Percentiles rank a stretch among this genome's conserved stretches.
Evolutionary conservation across 805 yeast species (phyloP).

Genomic region (Millerozyma miso): DNA sequence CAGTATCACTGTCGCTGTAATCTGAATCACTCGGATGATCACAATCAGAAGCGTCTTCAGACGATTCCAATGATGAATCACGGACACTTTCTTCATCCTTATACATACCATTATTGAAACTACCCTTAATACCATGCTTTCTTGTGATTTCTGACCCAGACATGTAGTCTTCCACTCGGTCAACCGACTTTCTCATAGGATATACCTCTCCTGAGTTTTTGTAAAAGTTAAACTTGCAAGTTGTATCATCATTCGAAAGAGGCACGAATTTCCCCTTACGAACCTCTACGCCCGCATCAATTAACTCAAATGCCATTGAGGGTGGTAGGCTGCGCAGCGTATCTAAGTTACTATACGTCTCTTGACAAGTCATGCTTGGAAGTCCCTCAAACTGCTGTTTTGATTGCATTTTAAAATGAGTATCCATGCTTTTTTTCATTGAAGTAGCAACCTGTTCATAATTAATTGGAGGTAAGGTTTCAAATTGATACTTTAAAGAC

Average conservation of each 20-base stretch:
- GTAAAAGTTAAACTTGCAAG: conserved; percentile 38
- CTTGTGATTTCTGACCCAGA: conserved; percentile 15
- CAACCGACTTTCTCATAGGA: conserved; percentile 19
- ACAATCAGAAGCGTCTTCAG: not conserved
- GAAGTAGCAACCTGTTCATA: conserved; percentile 17
- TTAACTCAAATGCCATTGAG: conserved; percentile 38
- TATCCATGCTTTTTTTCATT: conserved; percentile 12
- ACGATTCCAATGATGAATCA: not conserved
- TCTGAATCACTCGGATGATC: not conserved
- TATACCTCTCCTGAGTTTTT: conserved; percentile 40
- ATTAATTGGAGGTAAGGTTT: conserved; percentile 27
- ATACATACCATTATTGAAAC: conserved; percentile 38
- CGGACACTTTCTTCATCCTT: conserved; percentile 21
- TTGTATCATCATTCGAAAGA: conserved; percentile 40
- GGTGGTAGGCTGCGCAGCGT: conserved; percentile 44
- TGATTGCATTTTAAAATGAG: conserved; percentile 14
- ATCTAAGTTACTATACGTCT: conserved; percentile 29
- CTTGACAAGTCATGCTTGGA: conserved; percentile 23
- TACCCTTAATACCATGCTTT: conserved; percentile 14
- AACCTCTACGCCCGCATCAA: conserved; percentile 46
- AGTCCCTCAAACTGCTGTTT: conserved; percentile 8
- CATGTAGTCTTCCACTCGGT: conserved; percentile 11
- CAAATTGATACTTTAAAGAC: conserved; percentile 41
- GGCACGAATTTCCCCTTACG: conserved; percentile 48
- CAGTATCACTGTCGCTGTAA: too few relatives aligned